phyloP scores from a whole-genome alignment of 2,329 filamentous ascomycete species.

The Colletotrichum navitas region DNA sequence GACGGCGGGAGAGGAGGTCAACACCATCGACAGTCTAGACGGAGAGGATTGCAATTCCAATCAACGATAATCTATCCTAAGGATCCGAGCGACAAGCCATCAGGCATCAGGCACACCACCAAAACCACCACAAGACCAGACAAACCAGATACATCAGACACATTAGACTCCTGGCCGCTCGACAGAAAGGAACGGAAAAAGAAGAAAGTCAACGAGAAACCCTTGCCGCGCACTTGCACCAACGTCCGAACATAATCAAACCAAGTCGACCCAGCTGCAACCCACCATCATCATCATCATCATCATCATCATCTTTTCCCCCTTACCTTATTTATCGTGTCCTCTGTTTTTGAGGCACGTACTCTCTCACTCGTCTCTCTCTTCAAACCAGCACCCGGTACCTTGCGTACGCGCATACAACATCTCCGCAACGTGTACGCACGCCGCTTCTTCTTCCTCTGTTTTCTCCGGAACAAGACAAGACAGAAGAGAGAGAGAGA shows the following conservation, averaged over 20 bases:
- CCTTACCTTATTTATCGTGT: neutral
- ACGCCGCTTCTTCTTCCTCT: neutral
- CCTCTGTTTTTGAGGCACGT: neutral
- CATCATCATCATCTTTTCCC: constrained; percentile 6
- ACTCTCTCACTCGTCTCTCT: neutral
- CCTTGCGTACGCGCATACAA: neutral
- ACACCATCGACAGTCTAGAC: constrained; percentile 3
- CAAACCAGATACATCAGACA: constrained; percentile 2
- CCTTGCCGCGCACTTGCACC: constrained; percentile 10
- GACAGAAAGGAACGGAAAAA: constrained; percentile 15
- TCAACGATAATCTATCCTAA: constrained; percentile 26
- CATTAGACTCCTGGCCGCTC: constrained; percentile 13
- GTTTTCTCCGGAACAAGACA: constrained; percentile 10
- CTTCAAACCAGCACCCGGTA: neutral
- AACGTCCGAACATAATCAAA: constrained; percentile 41
- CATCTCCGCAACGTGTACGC: neutral
- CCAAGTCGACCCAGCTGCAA: constrained; percentile 37
- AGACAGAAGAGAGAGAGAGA: constrained; percentile 8
- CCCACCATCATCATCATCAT: constrained; percentile 1
- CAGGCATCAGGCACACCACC: constrained; percentile 6
- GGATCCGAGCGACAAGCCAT: constrained; percentile 20
- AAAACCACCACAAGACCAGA: constrained; percentile 5
- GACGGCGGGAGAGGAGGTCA: constrained; percentile 30
- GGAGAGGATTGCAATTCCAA: constrained; percentile 20
- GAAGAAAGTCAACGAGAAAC: constrained; percentile 12